A percentile compares a stretch with the other conserved stretches of the same genome.
Conservation (phyloP, 1,139 yeast genomes). For the Debaryomycetaceae sp. region DNA sequence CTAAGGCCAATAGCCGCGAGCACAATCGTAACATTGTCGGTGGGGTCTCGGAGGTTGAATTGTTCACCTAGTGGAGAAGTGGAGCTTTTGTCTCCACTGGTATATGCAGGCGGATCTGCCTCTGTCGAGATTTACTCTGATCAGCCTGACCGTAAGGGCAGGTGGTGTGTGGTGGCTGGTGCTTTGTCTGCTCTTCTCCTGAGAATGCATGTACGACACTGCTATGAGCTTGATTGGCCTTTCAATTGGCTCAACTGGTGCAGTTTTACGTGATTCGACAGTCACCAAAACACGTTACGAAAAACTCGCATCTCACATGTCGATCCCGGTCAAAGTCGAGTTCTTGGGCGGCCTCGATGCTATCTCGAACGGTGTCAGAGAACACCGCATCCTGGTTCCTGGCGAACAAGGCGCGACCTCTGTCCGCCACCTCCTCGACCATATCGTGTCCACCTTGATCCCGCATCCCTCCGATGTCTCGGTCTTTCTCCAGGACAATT, state of each 20-base stretch:
- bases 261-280: not conserved
- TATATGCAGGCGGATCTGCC: too few relatives aligned
- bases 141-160: too few relatives aligned
- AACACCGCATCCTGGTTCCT: slow-evolving; percentile 32
- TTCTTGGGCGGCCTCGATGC: slow-evolving; percentile 59
- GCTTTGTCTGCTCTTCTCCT: too few relatives aligned
- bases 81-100: too few relatives aligned
- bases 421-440: slow-evolving; percentile 45
- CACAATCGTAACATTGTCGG: too few relatives aligned
- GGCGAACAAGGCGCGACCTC: slow-evolving; percentile 36
- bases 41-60: too few relatives aligned
- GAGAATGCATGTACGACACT: too few relatives aligned
- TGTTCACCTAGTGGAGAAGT: too few relatives aligned
- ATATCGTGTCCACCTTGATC: slow-evolving; percentile 45
- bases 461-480: slow-evolving; percentile 53
- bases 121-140: too few relatives aligned
- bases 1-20: too few relatives aligned
- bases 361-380: slow-evolving; percentile 43
- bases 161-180: too few relatives aligned
- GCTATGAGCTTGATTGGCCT: slow-evolving; percentile 1
- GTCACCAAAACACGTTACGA: not conserved
- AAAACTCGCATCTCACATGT: too few relatives aligned
- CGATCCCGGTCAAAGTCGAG: slow-evolving; percentile 10
- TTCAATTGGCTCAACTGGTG: slow-evolving; percentile 3
- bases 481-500: slow-evolving; percentile 73